Conservation (phyloP, 2,329 filamentous ascomycete genomes). For the Colletotrichum sublineola region DNA sequence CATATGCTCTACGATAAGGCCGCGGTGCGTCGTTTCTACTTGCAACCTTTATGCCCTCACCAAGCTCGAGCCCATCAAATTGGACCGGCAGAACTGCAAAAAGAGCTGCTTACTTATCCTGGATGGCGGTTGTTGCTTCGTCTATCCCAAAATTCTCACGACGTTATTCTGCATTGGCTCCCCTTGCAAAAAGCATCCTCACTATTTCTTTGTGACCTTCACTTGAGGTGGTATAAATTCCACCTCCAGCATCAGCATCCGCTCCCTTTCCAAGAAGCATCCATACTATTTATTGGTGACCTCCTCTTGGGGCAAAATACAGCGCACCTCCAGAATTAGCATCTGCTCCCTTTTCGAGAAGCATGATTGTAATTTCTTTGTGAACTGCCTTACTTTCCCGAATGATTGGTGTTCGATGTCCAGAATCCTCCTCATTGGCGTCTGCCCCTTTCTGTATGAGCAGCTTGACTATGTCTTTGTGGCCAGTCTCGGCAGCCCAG, state of each 20-base stretch:
- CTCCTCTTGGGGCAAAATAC: background rate
- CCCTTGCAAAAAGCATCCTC: background rate
- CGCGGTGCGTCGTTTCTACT: background rate
- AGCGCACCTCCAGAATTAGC: background rate
- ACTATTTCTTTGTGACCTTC: background rate
- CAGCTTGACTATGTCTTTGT: conserved; percentile 42
- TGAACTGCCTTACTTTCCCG: background rate
- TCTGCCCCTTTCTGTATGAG: conserved; percentile 39
- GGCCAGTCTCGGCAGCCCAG: conserved; percentile 46
- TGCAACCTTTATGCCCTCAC: background rate
- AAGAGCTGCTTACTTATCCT: background rate
- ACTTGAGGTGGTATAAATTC: background rate
- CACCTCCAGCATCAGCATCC: background rate
- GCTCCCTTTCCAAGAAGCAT: background rate
- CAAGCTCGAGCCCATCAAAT: background rate
- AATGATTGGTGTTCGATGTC: rapidly evolving
- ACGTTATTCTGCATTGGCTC: background rate
- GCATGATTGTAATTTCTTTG: background rate
- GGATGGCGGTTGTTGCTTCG: background rate
- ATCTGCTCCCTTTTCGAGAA: background rate
- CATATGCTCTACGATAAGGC: background rate
- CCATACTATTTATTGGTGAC: background rate
- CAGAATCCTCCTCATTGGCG: background rate
- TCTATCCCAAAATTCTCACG: background rate
- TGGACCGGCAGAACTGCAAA: background rate